These are phyloP conservation scores for Erodium texanum DNA, from an alignment of 441 rosid genomes.

Conservation along the genomic window DNA sequence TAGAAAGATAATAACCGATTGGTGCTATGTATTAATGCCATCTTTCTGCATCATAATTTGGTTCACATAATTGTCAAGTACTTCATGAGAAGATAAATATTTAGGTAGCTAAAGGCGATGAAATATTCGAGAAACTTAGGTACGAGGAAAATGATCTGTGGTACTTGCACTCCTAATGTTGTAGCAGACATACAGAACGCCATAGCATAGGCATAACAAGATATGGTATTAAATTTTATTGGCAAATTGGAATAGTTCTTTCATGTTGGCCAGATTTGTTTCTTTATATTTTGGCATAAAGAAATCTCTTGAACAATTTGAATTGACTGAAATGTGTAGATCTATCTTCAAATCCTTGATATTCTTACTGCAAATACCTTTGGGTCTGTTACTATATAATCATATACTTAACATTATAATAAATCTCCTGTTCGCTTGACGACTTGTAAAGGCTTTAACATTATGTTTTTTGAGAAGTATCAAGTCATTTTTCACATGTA, in stretches of 20 bases:
- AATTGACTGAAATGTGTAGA: too few relatives aligned
- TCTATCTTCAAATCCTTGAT: too few relatives aligned
- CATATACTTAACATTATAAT: too few relatives aligned
- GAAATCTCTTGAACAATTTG: too few relatives aligned
- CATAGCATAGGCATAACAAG: neutral
- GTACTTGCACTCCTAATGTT: neutral
- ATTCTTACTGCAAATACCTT: too few relatives aligned
- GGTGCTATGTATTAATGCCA: neutral
- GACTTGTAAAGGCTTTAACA: too few relatives aligned
- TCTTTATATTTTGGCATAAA: too few relatives aligned
- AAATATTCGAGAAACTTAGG: neutral
- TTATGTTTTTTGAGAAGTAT: too few relatives aligned
- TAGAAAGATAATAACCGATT: neutral
- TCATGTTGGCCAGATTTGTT: neutral
- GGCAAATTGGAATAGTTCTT: neutral
- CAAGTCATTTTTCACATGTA: too few relatives aligned
- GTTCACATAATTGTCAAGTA: neutral
- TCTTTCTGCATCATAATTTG: constrained; percentile 3
- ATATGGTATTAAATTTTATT: neutral
- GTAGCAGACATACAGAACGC: neutral
- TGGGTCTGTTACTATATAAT: too few relatives aligned
- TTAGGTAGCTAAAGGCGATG: neutral
- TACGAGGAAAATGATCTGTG: neutral
- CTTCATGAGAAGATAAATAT: neutral
- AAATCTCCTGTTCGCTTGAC: too few relatives aligned